Conservation (phyloP, 192 early-diverging fungal genomes). For the Coemansia sp. region DNA sequence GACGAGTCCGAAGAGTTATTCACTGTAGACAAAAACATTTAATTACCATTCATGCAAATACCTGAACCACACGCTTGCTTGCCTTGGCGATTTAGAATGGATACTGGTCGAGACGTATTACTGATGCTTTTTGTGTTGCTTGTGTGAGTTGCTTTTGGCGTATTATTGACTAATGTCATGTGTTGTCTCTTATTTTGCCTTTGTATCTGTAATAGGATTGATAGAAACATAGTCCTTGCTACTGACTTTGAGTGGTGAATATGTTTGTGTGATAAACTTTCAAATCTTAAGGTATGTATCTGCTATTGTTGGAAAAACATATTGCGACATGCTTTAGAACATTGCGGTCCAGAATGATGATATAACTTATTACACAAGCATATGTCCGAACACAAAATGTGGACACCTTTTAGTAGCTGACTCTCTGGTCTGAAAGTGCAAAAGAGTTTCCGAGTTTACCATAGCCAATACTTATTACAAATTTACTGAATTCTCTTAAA, state of each 20-base stretch:
- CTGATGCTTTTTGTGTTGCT: background rate
- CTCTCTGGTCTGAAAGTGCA: background rate
- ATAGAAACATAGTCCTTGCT: background rate
- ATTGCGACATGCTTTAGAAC: background rate
- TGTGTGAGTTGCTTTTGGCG: background rate
- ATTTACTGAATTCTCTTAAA: background rate
- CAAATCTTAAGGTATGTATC: background rate
- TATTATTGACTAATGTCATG: background rate
- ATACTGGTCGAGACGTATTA: background rate
- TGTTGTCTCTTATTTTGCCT: background rate
- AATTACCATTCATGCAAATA: constrained; percentile 75
- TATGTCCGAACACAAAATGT: constrained; percentile 51
- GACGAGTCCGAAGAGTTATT: constrained; percentile 80
- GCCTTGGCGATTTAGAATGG: background rate
- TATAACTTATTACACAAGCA: constrained; percentile 46
- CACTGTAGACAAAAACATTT: constrained; percentile 69
- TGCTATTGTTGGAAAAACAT: background rate
- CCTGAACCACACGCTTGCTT: constrained; percentile 27
- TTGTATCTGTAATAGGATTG: background rate
- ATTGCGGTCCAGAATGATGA: constrained; percentile 24
- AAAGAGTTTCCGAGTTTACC: too few species aligned
- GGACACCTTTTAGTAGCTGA: constrained; percentile 47
- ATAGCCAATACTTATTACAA: background rate
- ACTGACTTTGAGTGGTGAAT: background rate
- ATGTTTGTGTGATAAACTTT: background rate